Conservation (phyloP, 306 rosid species). For the Ziziphus jujuba region DNA sequence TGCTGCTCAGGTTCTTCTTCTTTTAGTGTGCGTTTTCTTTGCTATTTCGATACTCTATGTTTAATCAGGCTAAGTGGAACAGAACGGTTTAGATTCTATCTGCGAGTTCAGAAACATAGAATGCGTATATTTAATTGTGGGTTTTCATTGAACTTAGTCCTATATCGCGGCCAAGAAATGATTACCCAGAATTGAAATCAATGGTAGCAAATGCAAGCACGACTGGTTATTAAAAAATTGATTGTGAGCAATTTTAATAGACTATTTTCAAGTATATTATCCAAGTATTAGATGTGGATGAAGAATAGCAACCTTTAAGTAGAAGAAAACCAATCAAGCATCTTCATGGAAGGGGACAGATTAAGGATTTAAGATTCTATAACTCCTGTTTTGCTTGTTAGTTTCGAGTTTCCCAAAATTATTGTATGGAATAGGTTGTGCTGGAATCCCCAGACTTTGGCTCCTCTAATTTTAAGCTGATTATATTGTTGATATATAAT, state of each 20-base stretch:
- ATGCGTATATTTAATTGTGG: background rate
- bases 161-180: background rate
- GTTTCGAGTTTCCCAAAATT: no score
- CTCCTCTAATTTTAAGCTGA: background rate
- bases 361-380: no score
- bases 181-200: background rate
- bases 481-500: background rate
- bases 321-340: no score
- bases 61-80: background rate
- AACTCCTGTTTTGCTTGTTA: no score
- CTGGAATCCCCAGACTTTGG: background rate
- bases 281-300: no score
- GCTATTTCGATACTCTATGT: background rate
- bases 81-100: background rate
- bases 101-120: slow-evolving; percentile 2
- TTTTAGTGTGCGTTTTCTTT: slow-evolving; percentile 1
- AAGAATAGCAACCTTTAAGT: no score
- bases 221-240: background rate
- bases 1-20: slow-evolving; percentile 72
- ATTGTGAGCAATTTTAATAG: background rate
- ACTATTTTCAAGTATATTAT: background rate
- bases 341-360: no score
- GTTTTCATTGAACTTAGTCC: background rate
- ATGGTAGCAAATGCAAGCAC: background rate
- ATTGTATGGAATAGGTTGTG: no score